Evolutionary conservation across 495 filamentous ascomycete genomes (phyloP), one percentile per base, ranked within the genome.

Genomic region (Aspergillus cristatus): DNA sequence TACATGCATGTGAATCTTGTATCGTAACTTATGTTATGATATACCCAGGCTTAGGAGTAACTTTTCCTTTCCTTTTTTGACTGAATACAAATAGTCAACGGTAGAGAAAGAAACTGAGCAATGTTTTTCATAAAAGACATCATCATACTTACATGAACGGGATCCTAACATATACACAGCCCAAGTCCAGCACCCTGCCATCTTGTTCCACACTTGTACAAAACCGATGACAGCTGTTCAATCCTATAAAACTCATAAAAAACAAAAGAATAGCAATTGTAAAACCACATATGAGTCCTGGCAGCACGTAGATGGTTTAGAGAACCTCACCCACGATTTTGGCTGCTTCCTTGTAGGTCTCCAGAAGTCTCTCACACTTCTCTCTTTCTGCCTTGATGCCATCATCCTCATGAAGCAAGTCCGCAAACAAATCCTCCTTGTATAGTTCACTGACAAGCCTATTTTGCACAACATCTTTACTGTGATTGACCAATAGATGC

Each of bases 241-340:
- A n/a, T n/a, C 8, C 20, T 24, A 8, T 8, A 8, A 24, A 24
- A 4, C 4, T 24, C 20, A 4, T 8, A 24, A 24, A 8, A 4
- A 24, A 8, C 4, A 24, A 8, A 24, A 24, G 4, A 8, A 24
- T 24, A 8, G 4, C 4, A 24, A 24, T 24, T 8, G n/a, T n/a
- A n/a, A n/a, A n/a, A n/a, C n/a, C n/a, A n/a, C 20, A 24, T 24
- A 8, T 24, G 8, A 24, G 8, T 8, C 20, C 4, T 24, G 8
- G 8, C 4, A 8, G 8, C 8, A 24, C 4, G 20, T 24, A 8
- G 20, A 24, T 24, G 20, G 20, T 24, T 8, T 82, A 94, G 60
- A 94, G 71, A 32, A 98, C 91, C 63, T 98, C 91, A 17, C 90
- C 87, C 33, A 98, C 85, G 54, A 98, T 98, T 69, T 90, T 95